Base-by-base conservation (phyloP, 495 filamentous ascomycete genomes). In the Aspergillus panamensis region DNA sequence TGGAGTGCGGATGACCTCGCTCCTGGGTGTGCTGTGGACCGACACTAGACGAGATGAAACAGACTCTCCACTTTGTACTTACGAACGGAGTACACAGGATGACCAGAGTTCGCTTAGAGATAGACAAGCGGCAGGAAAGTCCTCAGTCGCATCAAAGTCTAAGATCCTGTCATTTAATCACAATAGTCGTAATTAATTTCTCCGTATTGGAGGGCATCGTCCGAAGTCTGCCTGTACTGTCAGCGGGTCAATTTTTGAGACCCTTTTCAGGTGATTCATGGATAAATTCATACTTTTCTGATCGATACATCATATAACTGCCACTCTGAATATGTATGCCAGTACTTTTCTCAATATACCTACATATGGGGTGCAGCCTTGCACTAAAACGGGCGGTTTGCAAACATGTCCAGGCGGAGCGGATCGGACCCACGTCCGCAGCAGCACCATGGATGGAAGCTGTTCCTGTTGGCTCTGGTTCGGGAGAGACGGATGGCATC, bases 381-480 rank as follows among this genome's bases (percentile, higher is more conserved):
- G 17, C n/a, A 21, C 32, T 3, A 45, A 45, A 52, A 52, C 49
- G 49, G 49, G 20, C 31, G 12, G 29, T 39, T 52, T 52, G 39
- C 39, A 40, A 53, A 40, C 19, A 44, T 45, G 16, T 45, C 20
- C 39, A 43, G 58, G 45, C 58, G 58, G 58, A 48, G 44, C 58
- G 52, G 51, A 53, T 51, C 58, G 58, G 56, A 58, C 56, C 56
- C 48, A 58, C 42, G 40, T 21, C 37, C 42, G 19, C 42, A 17
- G n/a, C n/a, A 45, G 53, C 40, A 44, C 53, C 45, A 56, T 58
- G 56, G 48, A 52, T 48, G 45, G 5, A 45, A 45, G 42, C 5
- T 44, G n/a, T 19, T 44, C 40, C 14, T 19, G 8, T n/a, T n/a
- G n/a, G n/a, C n/a, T n/a, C n/a, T n/a, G n/a, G n/a, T n/a, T 45